Percentiles rank a stretch among this genome's conserved stretches.
phyloP scores from a whole-genome alignment of 495 filamentous ascomycete genomes.

The Neurospora pannonica region DNA sequence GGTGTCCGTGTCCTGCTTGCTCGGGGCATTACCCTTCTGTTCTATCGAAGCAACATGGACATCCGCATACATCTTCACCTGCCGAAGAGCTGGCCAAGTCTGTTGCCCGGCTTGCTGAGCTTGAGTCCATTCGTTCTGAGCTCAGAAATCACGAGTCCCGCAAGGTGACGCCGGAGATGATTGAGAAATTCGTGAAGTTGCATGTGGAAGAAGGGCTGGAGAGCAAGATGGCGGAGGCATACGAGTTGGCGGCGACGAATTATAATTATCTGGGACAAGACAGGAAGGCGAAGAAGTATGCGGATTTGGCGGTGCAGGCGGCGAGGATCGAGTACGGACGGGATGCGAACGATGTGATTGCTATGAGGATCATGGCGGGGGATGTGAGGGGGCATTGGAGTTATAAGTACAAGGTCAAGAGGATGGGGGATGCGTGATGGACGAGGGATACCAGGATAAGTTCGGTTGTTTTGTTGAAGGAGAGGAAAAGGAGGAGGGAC shows the following conservation, averaged over 20 bases:
- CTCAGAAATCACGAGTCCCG: slow-evolving; percentile 23
- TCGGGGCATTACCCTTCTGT: background rate
- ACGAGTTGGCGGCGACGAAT: slow-evolving; percentile 30
- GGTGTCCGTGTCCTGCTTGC: slow-evolving; percentile 19
- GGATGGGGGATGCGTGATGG: slow-evolving; percentile 20
- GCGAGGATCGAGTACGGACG: slow-evolving; percentile 19
- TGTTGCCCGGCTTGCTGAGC: slow-evolving; percentile 16
- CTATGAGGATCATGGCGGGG: slow-evolving; percentile 13
- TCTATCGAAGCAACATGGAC: background rate
- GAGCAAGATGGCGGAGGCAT: slow-evolving; percentile 18
- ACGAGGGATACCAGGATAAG: background rate
- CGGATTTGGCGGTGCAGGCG: slow-evolving; percentile 19
- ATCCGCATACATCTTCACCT: background rate
- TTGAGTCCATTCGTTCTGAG: no score
- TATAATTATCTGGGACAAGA: slow-evolving; percentile 26
- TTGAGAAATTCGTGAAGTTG: slow-evolving; percentile 21
- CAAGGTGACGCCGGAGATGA: slow-evolving; percentile 16
- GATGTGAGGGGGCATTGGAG: slow-evolving; percentile 17
- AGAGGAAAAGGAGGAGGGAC: background rate
- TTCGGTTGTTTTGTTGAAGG: background rate
- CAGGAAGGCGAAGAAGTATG: slow-evolving; percentile 17
- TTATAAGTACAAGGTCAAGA: slow-evolving; percentile 10
- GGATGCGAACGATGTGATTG: slow-evolving; percentile 14
- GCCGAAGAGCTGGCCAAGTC: slow-evolving; percentile 6
- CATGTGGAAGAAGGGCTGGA: slow-evolving; percentile 21